Conservation (phyloP, 768 basidiomycete species). For the Lactifluus echinatus region DNA sequence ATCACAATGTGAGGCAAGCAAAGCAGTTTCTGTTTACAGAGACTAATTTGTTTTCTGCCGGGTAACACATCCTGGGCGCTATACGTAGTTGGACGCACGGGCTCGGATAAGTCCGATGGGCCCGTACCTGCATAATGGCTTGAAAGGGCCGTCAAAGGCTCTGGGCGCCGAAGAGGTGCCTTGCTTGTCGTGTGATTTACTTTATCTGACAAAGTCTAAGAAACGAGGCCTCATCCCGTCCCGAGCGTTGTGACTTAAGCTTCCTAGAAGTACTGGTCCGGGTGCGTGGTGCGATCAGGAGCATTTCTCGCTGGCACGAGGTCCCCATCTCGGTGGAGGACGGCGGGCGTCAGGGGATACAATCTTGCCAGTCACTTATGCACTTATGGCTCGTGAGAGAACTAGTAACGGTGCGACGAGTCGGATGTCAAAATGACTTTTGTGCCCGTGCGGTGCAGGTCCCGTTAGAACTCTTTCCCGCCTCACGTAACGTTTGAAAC, state of each 20-base stretch:
- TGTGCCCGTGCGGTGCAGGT: no score
- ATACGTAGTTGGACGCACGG: not conserved
- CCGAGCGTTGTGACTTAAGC: no score
- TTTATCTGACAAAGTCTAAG: not conserved
- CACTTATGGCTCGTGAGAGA: not conserved
- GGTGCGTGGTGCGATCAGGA: not conserved
- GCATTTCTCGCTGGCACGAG: not conserved
- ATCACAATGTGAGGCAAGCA: not conserved
- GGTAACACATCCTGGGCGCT: not conserved
- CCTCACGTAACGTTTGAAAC: no score
- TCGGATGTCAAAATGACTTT: no score
- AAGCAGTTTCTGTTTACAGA: not conserved
- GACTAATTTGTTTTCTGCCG: not conserved
- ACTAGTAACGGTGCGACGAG: no score
- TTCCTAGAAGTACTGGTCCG: not conserved
- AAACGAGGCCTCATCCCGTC: rapidly evolving
- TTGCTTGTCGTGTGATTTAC: not conserved
- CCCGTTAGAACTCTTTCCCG: no score
- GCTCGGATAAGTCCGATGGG: not conserved
- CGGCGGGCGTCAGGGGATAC: not conserved
- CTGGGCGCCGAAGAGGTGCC: not conserved
- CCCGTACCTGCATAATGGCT: not conserved
- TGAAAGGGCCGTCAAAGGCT: not conserved
- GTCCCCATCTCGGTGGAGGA: not conserved
- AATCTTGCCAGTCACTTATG: not conserved